Evolutionary conservation across 805 yeast species (phyloP), one percentile per base, ranked within the genome.

Genomic region (Ogataea paradorogensis): DNA sequence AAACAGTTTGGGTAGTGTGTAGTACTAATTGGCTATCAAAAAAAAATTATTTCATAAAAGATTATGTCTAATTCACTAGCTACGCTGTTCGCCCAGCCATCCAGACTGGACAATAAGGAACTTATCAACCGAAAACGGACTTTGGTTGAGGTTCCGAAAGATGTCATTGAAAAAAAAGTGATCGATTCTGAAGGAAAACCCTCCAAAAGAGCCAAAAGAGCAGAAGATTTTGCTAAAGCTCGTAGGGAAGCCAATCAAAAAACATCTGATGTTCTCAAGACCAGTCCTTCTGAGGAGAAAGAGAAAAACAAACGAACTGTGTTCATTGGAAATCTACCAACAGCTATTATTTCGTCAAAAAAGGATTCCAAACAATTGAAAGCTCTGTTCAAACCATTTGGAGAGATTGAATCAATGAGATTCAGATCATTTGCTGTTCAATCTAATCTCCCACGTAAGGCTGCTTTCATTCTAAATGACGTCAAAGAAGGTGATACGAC

Each of bases 391-490:
- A 56, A 62, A 23, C 57, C 66, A 27, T 59, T 56, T 39, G 85
- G 85, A 9, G 61, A 65, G 15, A 69, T 91, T 35, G 82, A 78
- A 33, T 84, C 96, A 9, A 71, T 89, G 35, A 74, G 99, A 61
- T 93, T 89, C 70, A 76, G 99, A 65, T 89, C 97, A 2, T 83
- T 93, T 50, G 86, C 96, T 2, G 87, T 90, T 48, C 80, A 83
- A 40, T 95, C 89, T 56, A 80, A 84, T 24, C 70, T 89, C 35
- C 98, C 98, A 39, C 77, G 97, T 59, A 91, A 89, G 57, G 89
- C 86, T 26, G 98, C 99, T 0, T 88, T 82, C 58, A 82, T 85
- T 45, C 76, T 81, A 53, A 87, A 86, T 57, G 78, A 82, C 46
- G 70, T 90, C 43, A 91, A 90, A 58, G 73, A 78, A 32, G 73